A percentile compares a stretch with the other conserved stretches of the same genome.
phyloP scores from a whole-genome alignment of 2,329 filamentous ascomycete species.

The Alternaria incomplexa region DNA sequence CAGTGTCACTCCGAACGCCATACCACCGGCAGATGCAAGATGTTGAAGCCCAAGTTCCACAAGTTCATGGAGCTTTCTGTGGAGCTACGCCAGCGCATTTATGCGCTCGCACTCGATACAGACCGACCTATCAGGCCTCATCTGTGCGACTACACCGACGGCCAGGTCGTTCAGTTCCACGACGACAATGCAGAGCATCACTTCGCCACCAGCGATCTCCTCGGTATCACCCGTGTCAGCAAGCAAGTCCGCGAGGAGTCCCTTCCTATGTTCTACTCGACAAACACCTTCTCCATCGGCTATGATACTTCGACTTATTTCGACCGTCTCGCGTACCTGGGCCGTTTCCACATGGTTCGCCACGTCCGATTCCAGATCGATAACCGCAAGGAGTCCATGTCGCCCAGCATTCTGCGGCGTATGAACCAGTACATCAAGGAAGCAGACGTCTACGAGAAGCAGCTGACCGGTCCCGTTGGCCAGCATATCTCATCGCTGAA shows the following conservation, averaged over 20 bases:
- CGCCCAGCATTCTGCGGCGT: slow-evolving; percentile 2
- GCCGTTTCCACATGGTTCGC: slow-evolving; percentile 28
- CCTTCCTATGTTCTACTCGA: slow-evolving; percentile 26
- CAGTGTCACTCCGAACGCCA: neutral
- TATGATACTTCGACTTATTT: slow-evolving; percentile 27
- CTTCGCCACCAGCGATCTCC: slow-evolving; percentile 3
- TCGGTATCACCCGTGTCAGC: slow-evolving; percentile 20
- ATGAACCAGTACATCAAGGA: slow-evolving; percentile 17
- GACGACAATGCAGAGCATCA: slow-evolving; percentile 19
- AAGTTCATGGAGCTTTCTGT: slow-evolving; percentile 20
- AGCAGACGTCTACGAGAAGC: slow-evolving; percentile 13
- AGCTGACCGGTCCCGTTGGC: neutral
- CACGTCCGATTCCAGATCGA: slow-evolving; percentile 18
- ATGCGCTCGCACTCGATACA: slow-evolving; percentile 12
- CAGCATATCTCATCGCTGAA: neutral
- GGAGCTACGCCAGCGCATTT: slow-evolving; percentile 25
- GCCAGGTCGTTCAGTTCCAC: slow-evolving; percentile 18
- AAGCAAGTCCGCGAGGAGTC: slow-evolving; percentile 22
- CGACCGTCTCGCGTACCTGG: slow-evolving; percentile 18
- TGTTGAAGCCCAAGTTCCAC: slow-evolving; percentile 3
- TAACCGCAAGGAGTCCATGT: neutral
- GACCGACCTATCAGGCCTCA: slow-evolving; percentile 17
- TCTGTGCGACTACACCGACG: slow-evolving; percentile 15
- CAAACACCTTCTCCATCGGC: slow-evolving; percentile 23
- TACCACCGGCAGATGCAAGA: neutral